Evolutionary conservation across 2,329 filamentous ascomycete genomes (phyloP).

Genomic region (Sclerotinia nivalis): DNA sequence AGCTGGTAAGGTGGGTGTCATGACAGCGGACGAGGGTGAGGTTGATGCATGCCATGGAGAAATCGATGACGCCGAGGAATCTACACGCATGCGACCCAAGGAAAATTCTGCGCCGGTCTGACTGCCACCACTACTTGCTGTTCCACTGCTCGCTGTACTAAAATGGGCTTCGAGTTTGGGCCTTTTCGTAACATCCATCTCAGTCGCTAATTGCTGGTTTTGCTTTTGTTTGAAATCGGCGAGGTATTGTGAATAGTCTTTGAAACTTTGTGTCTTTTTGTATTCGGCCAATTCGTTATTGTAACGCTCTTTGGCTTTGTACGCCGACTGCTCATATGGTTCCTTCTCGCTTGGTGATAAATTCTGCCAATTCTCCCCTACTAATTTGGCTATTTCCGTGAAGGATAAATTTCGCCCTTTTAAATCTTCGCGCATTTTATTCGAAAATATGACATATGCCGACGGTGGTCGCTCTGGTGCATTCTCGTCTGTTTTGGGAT

Average conservation of each 20-base stretch:
- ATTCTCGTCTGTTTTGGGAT: conserved; percentile 79
- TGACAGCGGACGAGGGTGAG: background rate
- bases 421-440: conserved; percentile 76
- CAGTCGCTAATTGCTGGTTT: conserved; percentile 50
- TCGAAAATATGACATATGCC: conserved; percentile 83
- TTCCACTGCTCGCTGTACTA: conserved; percentile 36
- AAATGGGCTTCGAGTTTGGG: conserved; percentile 38
- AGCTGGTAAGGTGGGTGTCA: conserved; percentile 26
- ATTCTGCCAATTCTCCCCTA: conserved; percentile 80
- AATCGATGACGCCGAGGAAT: conserved; percentile 31
- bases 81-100: conserved; percentile 28
- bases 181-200: conserved; percentile 38
- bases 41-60: conserved; percentile 32
- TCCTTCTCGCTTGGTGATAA: conserved; percentile 67
- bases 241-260: conserved; percentile 69
- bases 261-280: conserved; percentile 72
- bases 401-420: conserved; percentile 77
- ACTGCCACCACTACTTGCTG: conserved; percentile 31
- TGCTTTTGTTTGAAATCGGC: conserved; percentile 78
- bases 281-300: conserved; percentile 72
- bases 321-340: conserved; percentile 70
- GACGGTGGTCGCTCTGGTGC: conserved; percentile 79
- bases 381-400: conserved; percentile 79
- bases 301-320: conserved; percentile 73
- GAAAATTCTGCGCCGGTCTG: conserved; percentile 30